Evolutionary conservation across 331 rosid species (phyloP).

Genomic region (Acacia pycnantha): DNA sequence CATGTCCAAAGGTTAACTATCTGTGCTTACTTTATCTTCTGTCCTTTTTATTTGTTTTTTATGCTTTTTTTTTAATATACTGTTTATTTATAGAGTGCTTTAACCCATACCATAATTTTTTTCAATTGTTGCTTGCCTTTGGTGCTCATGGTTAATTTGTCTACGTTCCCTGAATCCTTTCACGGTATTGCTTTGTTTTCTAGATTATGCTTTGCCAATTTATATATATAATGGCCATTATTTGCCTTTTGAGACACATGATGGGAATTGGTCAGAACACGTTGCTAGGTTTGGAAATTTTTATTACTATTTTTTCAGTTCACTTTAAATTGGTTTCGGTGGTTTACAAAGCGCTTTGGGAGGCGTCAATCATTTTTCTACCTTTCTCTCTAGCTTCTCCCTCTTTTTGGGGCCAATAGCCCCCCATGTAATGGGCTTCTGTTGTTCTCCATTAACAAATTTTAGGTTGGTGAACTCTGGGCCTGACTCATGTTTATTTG

Average conservation of each 20-base stretch:
- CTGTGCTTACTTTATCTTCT: background rate
- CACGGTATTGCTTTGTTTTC: background rate
- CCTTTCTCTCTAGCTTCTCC: background rate
- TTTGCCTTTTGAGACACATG: background rate
- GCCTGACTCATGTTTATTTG: background rate
- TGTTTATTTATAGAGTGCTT: background rate
- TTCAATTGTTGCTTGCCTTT: background rate
- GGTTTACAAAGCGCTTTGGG: background rate
- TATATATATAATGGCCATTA: background rate
- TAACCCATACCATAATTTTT: background rate
- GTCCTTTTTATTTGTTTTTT: background rate
- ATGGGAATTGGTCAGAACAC: background rate
- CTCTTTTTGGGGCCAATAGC: background rate
- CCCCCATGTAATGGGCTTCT: background rate
- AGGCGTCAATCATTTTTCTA: background rate
- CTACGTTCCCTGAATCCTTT: background rate
- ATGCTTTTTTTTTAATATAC: background rate
- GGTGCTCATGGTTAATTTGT: background rate
- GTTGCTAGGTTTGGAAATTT: background rate
- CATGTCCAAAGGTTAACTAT: slow-evolving; percentile 84
- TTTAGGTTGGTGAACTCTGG: background rate
- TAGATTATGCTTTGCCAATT: background rate
- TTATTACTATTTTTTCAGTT: background rate
- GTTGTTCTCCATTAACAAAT: background rate
- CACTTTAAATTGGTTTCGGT: background rate